Conservation (phyloP, 352 stramenopile species). For the Globisporangium cederbergense region DNA sequence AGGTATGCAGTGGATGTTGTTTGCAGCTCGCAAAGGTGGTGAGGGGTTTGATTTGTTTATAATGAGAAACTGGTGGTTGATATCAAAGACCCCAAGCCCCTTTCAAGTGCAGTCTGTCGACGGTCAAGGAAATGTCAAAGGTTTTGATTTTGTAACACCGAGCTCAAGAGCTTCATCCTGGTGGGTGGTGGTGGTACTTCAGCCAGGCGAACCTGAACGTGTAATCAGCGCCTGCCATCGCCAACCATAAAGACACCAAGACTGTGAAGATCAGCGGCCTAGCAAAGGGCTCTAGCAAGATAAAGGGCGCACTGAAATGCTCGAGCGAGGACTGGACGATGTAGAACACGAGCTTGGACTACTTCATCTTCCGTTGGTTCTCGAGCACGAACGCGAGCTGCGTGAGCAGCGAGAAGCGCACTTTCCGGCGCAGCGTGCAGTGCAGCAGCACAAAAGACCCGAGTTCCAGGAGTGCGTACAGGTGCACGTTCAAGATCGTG, state of each 20-base stretch:
- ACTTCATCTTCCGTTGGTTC: conserved; percentile 26
- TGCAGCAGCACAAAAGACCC: not conserved
- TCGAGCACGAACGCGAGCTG: conserved; percentile 28
- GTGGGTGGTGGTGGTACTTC: not conserved
- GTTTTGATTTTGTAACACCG: not conserved
- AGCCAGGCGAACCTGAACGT: conserved; percentile 9
- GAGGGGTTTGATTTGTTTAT: not conserved
- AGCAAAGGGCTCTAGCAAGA: not conserved
- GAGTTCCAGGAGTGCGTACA: not conserved
- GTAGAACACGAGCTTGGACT: conserved; percentile 31
- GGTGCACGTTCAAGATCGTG: conserved; percentile 4
- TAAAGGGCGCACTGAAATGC: conserved; percentile 5
- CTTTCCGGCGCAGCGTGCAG: conserved; percentile 2
- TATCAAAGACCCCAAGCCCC: not conserved
- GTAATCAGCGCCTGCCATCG: not conserved
- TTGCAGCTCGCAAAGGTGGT: not conserved
- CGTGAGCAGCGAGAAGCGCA: conserved; percentile 11
- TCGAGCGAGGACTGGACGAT: conserved; percentile 9
- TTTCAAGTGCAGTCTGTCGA: not conserved
- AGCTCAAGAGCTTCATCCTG: not conserved
- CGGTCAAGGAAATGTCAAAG: not conserved
- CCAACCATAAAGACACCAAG: not conserved
- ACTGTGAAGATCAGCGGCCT: not conserved
- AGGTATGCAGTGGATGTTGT: conserved; percentile 3
- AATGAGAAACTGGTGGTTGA: not conserved